Conservation (phyloP, 768 basidiomycete species). For the Xerocomellus dryophilus region DNA sequence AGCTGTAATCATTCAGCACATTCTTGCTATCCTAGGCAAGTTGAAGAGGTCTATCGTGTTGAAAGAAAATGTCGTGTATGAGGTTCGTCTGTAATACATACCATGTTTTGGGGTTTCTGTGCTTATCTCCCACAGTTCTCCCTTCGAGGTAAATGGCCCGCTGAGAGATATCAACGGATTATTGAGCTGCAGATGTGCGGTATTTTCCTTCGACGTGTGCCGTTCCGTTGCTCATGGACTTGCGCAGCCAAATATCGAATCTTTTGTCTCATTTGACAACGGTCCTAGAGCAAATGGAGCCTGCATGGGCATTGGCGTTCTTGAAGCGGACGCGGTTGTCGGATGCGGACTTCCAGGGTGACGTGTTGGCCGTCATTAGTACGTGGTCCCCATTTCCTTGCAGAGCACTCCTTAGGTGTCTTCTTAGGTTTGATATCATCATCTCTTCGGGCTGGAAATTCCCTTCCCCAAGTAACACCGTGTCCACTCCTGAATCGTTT, state of each 20-base stretch:
- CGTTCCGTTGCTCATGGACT: conserved; percentile 2
- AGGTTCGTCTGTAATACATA: conserved; percentile 40
- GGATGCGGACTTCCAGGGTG: conserved; percentile 81
- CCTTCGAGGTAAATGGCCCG: conserved; percentile 74
- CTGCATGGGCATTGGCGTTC: conserved; percentile 75
- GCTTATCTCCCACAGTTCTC: conserved; percentile 52
- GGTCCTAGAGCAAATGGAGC: conserved; percentile 67
- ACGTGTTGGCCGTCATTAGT: conserved; percentile 81
- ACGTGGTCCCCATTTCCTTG: conserved; percentile 17
- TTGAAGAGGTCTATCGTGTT: conserved; percentile 58
- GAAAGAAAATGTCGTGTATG: conserved; percentile 60
- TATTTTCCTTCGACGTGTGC: not conserved
- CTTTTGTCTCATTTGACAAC: conserved; percentile 73
- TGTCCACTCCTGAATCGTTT: conserved; percentile 57
- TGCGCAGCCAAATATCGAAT: conserved; percentile 59
- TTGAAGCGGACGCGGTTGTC: conserved; percentile 70
- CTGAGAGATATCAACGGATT: conserved; percentile 68
- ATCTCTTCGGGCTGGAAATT: conserved; percentile 65
- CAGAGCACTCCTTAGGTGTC: not conserved
- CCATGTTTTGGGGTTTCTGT: not conserved
- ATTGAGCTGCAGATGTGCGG: conserved; percentile 65
- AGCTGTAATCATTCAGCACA: conserved; percentile 54
- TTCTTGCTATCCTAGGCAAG: conserved; percentile 76
- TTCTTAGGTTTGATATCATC: conserved; percentile 69
- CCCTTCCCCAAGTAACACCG: conserved; percentile 85